A percentile compares a stretch with the other conserved stretches of the same genome.
These are phyloP conservation scores for Micractinium sp. DNA, from an alignment of 139 green algal genomes.

Conservation along the genomic window DNA sequence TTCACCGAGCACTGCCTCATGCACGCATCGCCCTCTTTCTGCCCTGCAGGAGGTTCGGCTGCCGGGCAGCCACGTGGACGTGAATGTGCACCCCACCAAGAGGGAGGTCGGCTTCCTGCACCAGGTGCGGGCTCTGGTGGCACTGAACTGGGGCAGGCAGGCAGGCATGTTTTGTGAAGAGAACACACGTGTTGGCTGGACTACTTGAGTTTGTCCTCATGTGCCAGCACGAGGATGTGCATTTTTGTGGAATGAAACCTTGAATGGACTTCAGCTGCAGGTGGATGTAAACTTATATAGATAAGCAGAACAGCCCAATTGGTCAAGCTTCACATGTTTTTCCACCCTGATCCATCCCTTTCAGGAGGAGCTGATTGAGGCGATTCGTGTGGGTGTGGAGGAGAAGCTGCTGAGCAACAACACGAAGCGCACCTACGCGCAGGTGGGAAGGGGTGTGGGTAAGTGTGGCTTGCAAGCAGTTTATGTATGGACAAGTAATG, in stretches of 20 bases:
- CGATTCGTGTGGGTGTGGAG: slow-evolving; percentile 73
- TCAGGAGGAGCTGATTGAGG: slow-evolving; percentile 73
- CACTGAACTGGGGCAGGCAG: not conserved
- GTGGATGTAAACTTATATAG: too few species aligned
- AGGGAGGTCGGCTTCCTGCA: slow-evolving; percentile 91
- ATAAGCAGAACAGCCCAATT: too few species aligned
- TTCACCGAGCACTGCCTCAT: not conserved
- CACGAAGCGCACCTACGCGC: slow-evolving; percentile 69
- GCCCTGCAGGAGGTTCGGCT: slow-evolving; percentile 68
- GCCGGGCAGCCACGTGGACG: slow-evolving; percentile 89
- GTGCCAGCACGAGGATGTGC: too few species aligned
- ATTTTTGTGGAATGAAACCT: too few species aligned
- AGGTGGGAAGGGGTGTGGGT: slow-evolving; percentile 27
- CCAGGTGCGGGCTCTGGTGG: slow-evolving; percentile 45
- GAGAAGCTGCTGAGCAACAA: slow-evolving; percentile 71
- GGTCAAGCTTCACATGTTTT: too few species aligned
- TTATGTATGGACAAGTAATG: too few species aligned
- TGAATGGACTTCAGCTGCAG: too few species aligned
- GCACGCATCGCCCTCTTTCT: not conserved
- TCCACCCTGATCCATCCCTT: too few species aligned
- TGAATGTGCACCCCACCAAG: slow-evolving; percentile 98
- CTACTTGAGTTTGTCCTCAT: too few species aligned
- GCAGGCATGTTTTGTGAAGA: not conserved
- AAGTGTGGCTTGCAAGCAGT: not conserved
- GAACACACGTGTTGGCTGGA: too few species aligned